phyloP scores from a whole-genome alignment of 208 protist genomes.

The Herpetomonas tarakana region DNA sequence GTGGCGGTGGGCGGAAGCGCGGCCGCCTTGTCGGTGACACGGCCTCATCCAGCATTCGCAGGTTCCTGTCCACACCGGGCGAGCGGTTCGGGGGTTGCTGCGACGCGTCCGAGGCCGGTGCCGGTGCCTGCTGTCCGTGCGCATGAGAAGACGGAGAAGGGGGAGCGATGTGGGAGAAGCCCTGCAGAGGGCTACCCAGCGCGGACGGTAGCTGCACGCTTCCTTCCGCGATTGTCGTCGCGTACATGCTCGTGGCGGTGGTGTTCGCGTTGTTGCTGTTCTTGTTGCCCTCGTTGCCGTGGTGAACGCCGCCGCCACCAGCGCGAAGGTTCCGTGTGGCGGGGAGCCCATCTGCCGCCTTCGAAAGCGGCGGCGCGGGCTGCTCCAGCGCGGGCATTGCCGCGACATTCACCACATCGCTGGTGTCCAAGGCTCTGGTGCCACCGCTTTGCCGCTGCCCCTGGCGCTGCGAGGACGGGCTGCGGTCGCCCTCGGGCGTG shows the following conservation, averaged over 20 bases:
- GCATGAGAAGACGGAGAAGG: no score
- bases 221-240: background rate
- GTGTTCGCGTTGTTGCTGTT: background rate
- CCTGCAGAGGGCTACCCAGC: background rate
- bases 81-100: background rate
- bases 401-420: no score
- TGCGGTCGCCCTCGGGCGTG: background rate
- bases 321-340: no score
- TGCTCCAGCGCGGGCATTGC: no score
- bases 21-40: background rate
- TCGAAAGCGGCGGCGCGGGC: no score
- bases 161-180: background rate
- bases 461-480: background rate
- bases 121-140: no score
- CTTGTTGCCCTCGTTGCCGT: slow-evolving; percentile 7
- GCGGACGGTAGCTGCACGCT: background rate
- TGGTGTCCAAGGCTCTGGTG: slow-evolving; percentile 5
- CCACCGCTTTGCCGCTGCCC: background rate
- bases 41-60: background rate
- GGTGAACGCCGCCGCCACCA: no score
- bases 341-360: no score
- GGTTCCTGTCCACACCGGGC: background rate
- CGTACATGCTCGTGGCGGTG: background rate
- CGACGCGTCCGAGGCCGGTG: no score
- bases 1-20: background rate